phyloP scores from a whole-genome alignment of 2,329 filamentous ascomycete genomes.

The Nigrospora oryzae region DNA sequence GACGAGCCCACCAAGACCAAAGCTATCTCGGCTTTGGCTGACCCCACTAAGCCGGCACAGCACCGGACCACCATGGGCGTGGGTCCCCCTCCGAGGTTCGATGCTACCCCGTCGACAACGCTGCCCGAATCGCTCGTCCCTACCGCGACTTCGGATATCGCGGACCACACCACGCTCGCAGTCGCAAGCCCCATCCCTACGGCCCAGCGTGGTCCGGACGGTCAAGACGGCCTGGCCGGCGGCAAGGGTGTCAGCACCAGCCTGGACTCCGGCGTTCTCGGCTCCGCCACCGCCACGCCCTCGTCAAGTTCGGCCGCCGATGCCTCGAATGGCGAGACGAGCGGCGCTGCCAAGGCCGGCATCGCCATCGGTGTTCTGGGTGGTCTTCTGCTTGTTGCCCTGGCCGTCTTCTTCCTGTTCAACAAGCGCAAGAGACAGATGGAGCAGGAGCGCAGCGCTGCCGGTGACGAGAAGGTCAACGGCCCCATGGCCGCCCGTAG shows the following conservation, averaged over 20 bases:
- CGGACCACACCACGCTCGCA: slow-evolving; percentile 15
- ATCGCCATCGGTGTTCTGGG: slow-evolving; percentile 75
- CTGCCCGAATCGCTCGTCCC: slow-evolving; percentile 12
- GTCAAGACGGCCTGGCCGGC: slow-evolving; percentile 5
- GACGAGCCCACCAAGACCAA: slow-evolving; percentile 10
- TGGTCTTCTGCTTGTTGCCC: slow-evolving; percentile 55
- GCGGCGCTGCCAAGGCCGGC: slow-evolving; percentile 58
- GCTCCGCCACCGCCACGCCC: slow-evolving; percentile 10
- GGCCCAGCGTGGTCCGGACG: slow-evolving; percentile 20
- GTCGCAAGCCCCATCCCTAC: slow-evolving; percentile 18
- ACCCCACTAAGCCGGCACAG: slow-evolving; percentile 1
- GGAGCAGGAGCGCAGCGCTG: slow-evolving; percentile 32
- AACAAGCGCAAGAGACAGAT: slow-evolving; percentile 62
- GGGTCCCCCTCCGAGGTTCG: neutral
- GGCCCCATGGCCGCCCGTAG: slow-evolving; percentile 17
- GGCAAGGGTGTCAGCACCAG: slow-evolving; percentile 6
- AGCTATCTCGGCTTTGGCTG: slow-evolving; percentile 8
- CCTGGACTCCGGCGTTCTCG: slow-evolving; percentile 12
- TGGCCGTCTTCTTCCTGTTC: slow-evolving; percentile 65
- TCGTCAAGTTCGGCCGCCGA: slow-evolving; percentile 6
- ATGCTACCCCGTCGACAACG: slow-evolving; percentile 6
- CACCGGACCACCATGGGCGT: neutral
- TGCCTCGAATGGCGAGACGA: slow-evolving; percentile 20
- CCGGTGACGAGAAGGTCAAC: slow-evolving; percentile 58
- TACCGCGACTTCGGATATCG: slow-evolving; percentile 17